Conservation (phyloP, 1,139 yeast genomes). For the Candida anutae region DNA sequence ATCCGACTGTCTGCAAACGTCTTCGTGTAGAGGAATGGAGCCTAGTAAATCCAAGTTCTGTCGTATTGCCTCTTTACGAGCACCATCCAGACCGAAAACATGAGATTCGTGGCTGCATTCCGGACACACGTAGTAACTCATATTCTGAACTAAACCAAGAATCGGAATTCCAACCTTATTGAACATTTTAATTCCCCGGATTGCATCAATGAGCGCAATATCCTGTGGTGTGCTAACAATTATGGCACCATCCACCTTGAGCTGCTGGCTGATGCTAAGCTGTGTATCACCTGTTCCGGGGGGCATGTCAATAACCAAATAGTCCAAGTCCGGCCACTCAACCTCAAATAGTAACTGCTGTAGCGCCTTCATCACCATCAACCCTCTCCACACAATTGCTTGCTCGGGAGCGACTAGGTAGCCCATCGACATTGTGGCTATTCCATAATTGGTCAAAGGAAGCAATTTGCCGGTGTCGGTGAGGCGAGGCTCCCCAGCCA, state of each 20-base stretch:
- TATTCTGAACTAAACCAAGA: slow-evolving; percentile 73
- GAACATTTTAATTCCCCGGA: slow-evolving; percentile 76
- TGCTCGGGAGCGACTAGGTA: slow-evolving; percentile 59
- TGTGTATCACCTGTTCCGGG: slow-evolving; percentile 94
- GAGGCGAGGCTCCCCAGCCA: slow-evolving; percentile 61
- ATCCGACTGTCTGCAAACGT: slow-evolving; percentile 58
- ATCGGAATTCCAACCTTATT: slow-evolving; percentile 67
- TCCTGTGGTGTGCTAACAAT: slow-evolving; percentile 87
- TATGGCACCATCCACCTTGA: slow-evolving; percentile 72
- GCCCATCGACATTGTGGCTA: slow-evolving; percentile 89
- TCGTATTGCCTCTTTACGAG: slow-evolving; percentile 46
- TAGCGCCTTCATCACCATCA: slow-evolving; percentile 81
- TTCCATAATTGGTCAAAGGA: slow-evolving; percentile 71
- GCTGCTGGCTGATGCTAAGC: slow-evolving; percentile 68
- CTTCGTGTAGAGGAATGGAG: slow-evolving; percentile 57
- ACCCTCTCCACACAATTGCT: slow-evolving; percentile 82
- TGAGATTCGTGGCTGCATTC: slow-evolving; percentile 68
- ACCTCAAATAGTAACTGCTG: slow-evolving; percentile 79
- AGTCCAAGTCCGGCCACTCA: slow-evolving; percentile 67
- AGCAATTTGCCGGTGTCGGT: slow-evolving; percentile 47
- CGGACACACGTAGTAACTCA: slow-evolving; percentile 74
- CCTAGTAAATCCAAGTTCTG: slow-evolving; percentile 50
- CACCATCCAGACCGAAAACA: slow-evolving; percentile 68
- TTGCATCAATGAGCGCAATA: slow-evolving; percentile 73
- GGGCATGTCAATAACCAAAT: slow-evolving; percentile 75